A percentile compares a stretch with the other conserved stretches of the same genome.
phyloP scores from a whole-genome alignment of 73 alveolate genomes.

The Paraurostyla sp. region DNA sequence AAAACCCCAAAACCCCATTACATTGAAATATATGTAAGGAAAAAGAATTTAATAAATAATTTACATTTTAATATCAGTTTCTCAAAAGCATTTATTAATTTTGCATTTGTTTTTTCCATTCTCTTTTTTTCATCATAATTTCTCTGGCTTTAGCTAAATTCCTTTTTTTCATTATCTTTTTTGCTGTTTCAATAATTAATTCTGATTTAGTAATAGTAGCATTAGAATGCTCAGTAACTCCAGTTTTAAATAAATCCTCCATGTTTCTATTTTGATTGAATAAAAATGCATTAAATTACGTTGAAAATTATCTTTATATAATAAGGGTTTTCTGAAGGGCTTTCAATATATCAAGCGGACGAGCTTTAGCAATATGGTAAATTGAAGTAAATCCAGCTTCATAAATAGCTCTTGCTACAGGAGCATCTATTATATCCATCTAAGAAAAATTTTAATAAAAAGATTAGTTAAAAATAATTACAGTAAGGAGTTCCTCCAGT shows the following conservation, averaged over 20 bases:
- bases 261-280: conserved; percentile 12
- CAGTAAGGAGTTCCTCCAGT: conserved; percentile 46
- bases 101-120: background rate
- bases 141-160: conserved; percentile 60
- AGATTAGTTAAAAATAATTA: background rate
- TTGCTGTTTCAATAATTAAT: conserved; percentile 59
- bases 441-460: background rate
- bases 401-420: conserved; percentile 68
- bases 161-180: conserved; percentile 17
- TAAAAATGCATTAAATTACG: background rate
- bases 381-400: conserved; percentile 59
- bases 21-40: too few species aligned
- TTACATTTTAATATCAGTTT: too few species aligned
- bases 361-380: conserved; percentile 52
- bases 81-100: background rate
- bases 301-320: conserved; percentile 53
- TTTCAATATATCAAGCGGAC: conserved; percentile 57
- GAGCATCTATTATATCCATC: background rate
- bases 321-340: conserved; percentile 58
- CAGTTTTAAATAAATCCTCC: conserved; percentile 42
- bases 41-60: too few species aligned
- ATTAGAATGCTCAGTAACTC: conserved; percentile 36
- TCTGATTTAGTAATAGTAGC: conserved; percentile 58
- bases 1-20: too few species aligned
- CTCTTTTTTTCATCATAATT: conserved; percentile 36